Percentiles rank a stretch among this genome's conserved stretches.
Evolutionary conservation across 441 rosid species (phyloP).

Genomic region (Erodium trifolium): DNA sequence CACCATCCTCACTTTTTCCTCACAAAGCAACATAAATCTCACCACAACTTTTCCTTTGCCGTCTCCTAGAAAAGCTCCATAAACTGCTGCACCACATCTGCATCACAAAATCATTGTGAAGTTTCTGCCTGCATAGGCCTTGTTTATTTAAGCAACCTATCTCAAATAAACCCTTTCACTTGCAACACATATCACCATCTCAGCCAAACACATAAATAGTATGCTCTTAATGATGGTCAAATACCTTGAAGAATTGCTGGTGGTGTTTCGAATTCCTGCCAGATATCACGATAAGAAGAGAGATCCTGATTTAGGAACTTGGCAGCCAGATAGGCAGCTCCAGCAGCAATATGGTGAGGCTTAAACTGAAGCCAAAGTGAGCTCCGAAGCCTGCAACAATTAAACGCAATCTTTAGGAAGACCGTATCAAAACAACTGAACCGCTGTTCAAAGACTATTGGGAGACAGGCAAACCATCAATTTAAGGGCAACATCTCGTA

Average conservation of each 20-base stretch:
- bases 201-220: too few relatives aligned
- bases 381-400: constrained; percentile 62
- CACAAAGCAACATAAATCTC: too few relatives aligned
- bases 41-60: too few relatives aligned
- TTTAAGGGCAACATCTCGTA: constrained; percentile 18
- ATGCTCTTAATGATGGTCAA: background rate
- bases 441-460: background rate
- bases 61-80: constrained; percentile 50
- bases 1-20: too few relatives aligned
- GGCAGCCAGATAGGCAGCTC: constrained; percentile 74
- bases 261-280: constrained; percentile 62
- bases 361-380: constrained; percentile 81
- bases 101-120: constrained; percentile 16
- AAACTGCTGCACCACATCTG: constrained; percentile 67
- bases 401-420: background rate
- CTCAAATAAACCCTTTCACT: too few relatives aligned
- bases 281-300: constrained; percentile 42
- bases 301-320: constrained; percentile 54
- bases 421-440: background rate
- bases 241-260: constrained; percentile 67
- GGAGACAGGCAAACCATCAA: constrained; percentile 29
- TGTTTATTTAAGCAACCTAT: too few relatives aligned
- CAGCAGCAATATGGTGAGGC: constrained; percentile 77
- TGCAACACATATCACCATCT: too few relatives aligned
- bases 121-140: too few relatives aligned